phyloP scores from a whole-genome alignment of 768 basidiomycete genomes.

The Termitomyces sp. region DNA sequence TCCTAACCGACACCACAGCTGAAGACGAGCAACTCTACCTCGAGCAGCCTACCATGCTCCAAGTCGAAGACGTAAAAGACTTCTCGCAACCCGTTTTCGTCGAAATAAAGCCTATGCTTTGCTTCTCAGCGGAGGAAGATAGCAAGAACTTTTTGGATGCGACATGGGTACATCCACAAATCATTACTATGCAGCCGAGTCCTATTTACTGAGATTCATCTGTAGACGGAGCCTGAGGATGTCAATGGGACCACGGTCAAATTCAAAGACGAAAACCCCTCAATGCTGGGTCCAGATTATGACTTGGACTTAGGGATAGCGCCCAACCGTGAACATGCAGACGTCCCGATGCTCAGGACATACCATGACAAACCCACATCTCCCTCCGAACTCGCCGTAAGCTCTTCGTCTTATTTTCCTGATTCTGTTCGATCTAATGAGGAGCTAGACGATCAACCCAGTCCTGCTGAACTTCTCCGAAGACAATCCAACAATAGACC shows the following conservation, averaged over 20 bases:
- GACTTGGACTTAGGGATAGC: background rate
- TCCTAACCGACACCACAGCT: background rate
- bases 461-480: background rate
- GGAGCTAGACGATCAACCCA: background rate
- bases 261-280: too few species aligned
- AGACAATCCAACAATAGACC: background rate
- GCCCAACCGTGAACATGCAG: background rate
- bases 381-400: background rate
- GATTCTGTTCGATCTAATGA: background rate
- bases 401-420: background rate
- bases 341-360: background rate
- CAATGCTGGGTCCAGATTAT: too few species aligned
- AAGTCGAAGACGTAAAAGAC: background rate
- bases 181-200: background rate
- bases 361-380: background rate
- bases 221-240: background rate
- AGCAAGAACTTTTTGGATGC: background rate
- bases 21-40: background rate
- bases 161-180: background rate
- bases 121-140: background rate
- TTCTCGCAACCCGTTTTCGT: background rate
- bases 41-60: background rate
- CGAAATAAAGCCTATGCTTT: conserved; percentile 4
- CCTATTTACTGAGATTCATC: background rate
- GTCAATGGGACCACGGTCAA: background rate